phyloP scores from a whole-genome alignment of 2,329 filamentous ascomycete species.

The Fusarium pininemorale region DNA sequence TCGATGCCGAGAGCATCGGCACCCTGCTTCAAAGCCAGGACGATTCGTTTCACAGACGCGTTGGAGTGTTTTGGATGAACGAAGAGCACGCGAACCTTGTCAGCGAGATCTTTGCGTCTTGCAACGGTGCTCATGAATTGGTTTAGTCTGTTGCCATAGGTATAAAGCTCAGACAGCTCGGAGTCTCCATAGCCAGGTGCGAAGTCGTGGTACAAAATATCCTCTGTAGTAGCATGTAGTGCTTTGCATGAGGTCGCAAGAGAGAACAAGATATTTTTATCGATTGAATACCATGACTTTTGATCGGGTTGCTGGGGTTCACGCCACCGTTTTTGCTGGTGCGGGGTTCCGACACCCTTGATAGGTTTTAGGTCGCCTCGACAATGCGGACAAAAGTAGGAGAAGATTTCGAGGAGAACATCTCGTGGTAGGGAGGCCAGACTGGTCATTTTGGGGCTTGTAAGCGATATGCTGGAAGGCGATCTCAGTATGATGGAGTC shows the following conservation, averaged over 20 bases:
- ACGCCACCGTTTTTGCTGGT: not conserved
- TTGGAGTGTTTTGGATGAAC: not conserved
- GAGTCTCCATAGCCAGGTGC: not conserved
- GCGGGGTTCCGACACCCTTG: not conserved
- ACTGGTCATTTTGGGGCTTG: accelerated
- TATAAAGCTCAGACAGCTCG: accelerated
- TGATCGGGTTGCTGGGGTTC: not conserved
- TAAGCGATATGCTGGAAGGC: too few relatives aligned
- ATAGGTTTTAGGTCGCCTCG: not conserved
- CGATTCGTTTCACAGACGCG: accelerated
- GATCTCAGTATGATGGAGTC: accelerated
- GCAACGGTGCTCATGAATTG: not conserved
- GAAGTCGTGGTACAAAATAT: not conserved
- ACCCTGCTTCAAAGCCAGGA: not conserved
- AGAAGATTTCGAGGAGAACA: not conserved
- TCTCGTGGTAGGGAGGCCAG: not conserved
- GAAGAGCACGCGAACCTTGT: not conserved
- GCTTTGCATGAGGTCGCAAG: accelerated
- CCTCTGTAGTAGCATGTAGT: not conserved
- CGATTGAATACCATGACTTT: not conserved
- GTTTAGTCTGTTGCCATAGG: not conserved
- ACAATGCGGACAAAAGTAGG: not conserved
- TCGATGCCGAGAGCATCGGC: not conserved
- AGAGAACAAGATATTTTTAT: not conserved
- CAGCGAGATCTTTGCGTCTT: not conserved